Conservation (phyloP, 192 early-diverging fungal genomes). For the Coemansia sp. region DNA sequence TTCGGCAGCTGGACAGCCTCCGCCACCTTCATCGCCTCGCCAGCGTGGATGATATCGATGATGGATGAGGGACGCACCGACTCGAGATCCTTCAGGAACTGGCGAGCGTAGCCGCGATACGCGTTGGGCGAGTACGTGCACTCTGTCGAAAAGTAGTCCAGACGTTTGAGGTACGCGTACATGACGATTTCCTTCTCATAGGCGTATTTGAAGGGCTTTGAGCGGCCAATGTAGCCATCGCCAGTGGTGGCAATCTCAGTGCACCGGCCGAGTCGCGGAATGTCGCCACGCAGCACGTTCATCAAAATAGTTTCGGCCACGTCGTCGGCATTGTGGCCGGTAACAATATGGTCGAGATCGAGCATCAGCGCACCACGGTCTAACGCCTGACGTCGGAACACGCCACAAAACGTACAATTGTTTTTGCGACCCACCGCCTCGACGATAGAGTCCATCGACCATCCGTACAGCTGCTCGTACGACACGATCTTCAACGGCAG, state of each 20-base stretch:
- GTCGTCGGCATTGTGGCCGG: slow-evolving; percentile 99
- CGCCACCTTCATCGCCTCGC: slow-evolving; percentile 81
- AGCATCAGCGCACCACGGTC: slow-evolving; percentile 92
- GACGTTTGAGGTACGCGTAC: slow-evolving; percentile 95
- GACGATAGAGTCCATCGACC: slow-evolving; percentile 99
- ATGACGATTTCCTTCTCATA: slow-evolving; percentile 99
- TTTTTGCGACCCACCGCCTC: slow-evolving; percentile 92
- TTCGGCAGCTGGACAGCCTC: slow-evolving; percentile 61
- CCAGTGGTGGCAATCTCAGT: slow-evolving; percentile 86
- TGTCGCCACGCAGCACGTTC: slow-evolving; percentile 96
- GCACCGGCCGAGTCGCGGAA: slow-evolving; percentile 87
- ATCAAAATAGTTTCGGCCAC: slow-evolving; percentile 98
- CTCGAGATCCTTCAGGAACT: slow-evolving; percentile 95
- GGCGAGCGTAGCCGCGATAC: slow-evolving; percentile 92
- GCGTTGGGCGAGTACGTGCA: slow-evolving; percentile 98
- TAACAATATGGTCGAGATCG: slow-evolving; percentile 93
- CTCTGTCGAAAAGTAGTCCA: slow-evolving; percentile 99
- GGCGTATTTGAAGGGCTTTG: slow-evolving; percentile 98
- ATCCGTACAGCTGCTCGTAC: slow-evolving; percentile 94
- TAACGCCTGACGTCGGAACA: slow-evolving; percentile 95
- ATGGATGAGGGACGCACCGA: slow-evolving; percentile 83
- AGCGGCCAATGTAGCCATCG: slow-evolving; percentile 74
- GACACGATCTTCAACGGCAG: slow-evolving; percentile 93
- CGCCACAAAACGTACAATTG: slow-evolving; percentile 99
- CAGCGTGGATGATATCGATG: slow-evolving; percentile 94